Evolutionary conservation across 2,329 filamentous ascomycete genomes (phyloP).

Genomic region (Fusarium dlaminii): DNA sequence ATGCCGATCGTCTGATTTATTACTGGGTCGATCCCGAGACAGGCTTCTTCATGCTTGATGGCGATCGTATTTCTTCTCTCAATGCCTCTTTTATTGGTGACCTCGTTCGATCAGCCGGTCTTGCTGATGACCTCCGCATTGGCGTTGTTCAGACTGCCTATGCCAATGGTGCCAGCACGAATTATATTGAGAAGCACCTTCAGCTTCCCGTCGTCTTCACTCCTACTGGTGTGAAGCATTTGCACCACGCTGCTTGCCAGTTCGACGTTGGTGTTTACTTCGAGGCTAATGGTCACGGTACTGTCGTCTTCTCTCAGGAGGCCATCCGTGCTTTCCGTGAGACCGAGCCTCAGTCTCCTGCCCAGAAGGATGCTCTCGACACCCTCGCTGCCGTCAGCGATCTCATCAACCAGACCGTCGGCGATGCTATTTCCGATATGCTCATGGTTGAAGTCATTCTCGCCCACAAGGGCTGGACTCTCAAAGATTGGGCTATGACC

Average conservation of each 20-base stretch:
- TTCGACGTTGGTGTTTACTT: slow-evolving; percentile 99
- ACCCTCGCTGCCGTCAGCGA: slow-evolving; percentile 85
- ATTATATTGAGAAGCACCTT: slow-evolving; percentile 88
- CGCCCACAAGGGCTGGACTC: slow-evolving; percentile 91
- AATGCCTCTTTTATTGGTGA: slow-evolving; percentile 94
- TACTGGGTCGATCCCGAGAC: slow-evolving; percentile 88
- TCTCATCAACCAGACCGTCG: slow-evolving; percentile 97
- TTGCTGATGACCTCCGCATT: slow-evolving; percentile 84
- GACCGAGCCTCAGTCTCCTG: slow-evolving; percentile 87
- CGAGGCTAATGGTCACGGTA: slow-evolving; percentile 97
- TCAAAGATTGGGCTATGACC: slow-evolving; percentile 90
- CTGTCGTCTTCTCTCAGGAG: slow-evolving; percentile 89
- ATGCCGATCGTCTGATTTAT: slow-evolving; percentile 95
- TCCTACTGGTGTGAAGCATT: slow-evolving; percentile 94
- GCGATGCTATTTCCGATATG: slow-evolving; percentile 95
- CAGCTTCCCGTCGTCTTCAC: slow-evolving; percentile 93
- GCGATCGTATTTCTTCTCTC: slow-evolving; percentile 94
- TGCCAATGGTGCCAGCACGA: slow-evolving; percentile 93
- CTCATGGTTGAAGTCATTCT: slow-evolving; percentile 95
- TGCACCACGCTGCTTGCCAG: slow-evolving; percentile 94
- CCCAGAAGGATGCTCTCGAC: slow-evolving; percentile 88
- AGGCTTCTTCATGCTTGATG: slow-evolving; percentile 91
- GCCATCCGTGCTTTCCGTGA: slow-evolving; percentile 82
- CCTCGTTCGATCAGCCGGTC: slow-evolving; percentile 80
- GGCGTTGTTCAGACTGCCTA: slow-evolving; percentile 98